Conservation (phyloP, 1,284 basidiomycete species). For the Ceratobasidium theobromae region DNA sequence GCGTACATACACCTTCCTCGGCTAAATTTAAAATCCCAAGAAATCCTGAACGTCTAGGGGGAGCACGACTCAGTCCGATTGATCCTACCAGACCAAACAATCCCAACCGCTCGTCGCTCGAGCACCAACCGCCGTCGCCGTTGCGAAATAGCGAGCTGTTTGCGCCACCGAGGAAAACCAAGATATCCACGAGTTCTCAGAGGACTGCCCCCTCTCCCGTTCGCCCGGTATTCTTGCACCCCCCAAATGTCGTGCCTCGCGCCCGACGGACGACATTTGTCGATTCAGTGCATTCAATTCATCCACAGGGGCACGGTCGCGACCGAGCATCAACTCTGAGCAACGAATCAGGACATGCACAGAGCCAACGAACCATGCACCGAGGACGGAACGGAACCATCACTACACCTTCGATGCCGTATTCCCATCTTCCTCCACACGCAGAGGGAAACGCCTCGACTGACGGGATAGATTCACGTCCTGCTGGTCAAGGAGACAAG, state of each 20-base stretch:
- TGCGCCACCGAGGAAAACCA: background rate
- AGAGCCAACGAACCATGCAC: background rate
- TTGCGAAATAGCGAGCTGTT: no score
- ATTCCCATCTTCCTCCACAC: background rate
- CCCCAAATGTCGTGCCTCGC: background rate
- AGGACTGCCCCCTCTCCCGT: background rate
- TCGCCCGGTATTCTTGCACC: slow-evolving; percentile 2
- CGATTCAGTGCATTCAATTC: background rate
- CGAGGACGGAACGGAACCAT: slow-evolving; percentile 24
- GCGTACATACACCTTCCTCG: background rate
- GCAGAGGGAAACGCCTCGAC: background rate
- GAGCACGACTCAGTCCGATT: no score
- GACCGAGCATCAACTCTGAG: background rate
- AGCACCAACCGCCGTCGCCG: background rate
- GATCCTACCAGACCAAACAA: no score
- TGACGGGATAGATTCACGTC: no score
- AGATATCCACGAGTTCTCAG: background rate
- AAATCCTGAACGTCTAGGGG: background rate
- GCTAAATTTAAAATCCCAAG: background rate
- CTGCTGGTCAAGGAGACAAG: slow-evolving; percentile 5
- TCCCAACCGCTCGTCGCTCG: background rate
- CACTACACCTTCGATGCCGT: background rate
- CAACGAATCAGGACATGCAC: background rate
- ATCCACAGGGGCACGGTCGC: background rate
- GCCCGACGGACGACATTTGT: slow-evolving; percentile 17